phyloP scores from a whole-genome alignment of 1,284 basidiomycete genomes.

The Trametes sp. region DNA sequence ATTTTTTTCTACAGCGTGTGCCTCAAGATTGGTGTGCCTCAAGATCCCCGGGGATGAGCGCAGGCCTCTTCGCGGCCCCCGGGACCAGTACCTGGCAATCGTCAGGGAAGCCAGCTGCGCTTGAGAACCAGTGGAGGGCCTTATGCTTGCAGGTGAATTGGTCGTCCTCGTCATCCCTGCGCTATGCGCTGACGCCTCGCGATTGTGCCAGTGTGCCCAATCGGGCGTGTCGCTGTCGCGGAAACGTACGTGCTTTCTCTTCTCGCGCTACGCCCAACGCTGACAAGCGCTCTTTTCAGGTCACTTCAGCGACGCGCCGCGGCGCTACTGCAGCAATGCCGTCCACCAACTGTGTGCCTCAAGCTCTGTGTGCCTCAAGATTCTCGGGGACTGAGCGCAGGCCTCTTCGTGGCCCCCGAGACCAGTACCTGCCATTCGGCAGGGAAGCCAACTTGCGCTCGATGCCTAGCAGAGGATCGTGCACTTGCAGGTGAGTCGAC shows the following conservation, averaged over 20 bases:
- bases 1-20: too few relatives aligned
- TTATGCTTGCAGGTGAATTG: not conserved
- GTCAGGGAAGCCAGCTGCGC: slow-evolving; percentile 1
- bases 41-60: not conserved
- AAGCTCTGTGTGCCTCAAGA: not conserved
- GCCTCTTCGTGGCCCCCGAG: slow-evolving; percentile 3
- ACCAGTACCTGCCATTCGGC: not conserved
- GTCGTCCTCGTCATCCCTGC: not conserved
- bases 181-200: not conserved
- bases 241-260: not conserved
- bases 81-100: not conserved
- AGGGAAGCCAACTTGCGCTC: slow-evolving; percentile 9
- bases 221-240: not conserved
- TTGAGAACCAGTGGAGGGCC: not conserved
- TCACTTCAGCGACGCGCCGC: not conserved
- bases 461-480: not conserved
- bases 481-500: too few relatives aligned
- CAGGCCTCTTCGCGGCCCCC: slow-evolving; percentile 3
- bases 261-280: not conserved
- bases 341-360: not conserved
- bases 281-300: not conserved
- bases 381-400: slow-evolving; percentile 5
- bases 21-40: too few relatives aligned
- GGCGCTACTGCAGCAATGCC: too few relatives aligned
- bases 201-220: not conserved